Evolutionary conservation across 768 basidiomycete genomes (phyloP), one percentile per base, ranked within the genome.

Genomic region (Epithele typhae): DNA sequence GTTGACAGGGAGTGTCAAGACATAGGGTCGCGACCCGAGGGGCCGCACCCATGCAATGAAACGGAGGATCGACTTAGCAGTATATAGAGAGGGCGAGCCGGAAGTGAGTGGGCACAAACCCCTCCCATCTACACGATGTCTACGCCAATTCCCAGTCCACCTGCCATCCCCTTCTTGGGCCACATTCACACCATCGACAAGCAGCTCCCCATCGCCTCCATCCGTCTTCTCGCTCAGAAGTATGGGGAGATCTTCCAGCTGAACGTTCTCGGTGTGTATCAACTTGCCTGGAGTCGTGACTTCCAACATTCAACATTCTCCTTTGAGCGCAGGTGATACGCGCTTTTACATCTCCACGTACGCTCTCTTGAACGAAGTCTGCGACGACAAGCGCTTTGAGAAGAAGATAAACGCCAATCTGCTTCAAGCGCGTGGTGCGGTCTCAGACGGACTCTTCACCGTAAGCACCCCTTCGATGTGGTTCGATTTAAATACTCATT

Each of bases 221-320:
- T 67, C 43, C 42, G 49, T 10, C 62, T 68, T 17, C 63, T 70
- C 22, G 64, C 67, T 25, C 53, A 65, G 42, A 63, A 68, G 51
- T 73, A 72, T 48, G 73, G 73, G 25, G 68, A 69, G 45, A 71
- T 75, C 23, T 72, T 63, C 52, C 57, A 65, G 48, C 60, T 75
- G 32, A 55, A 62, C 27, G 45, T 72, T 25, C 49, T 67, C 17
- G 66, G 71, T 69, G 25, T 22, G 62, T 10, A 1, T 11, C 14
- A 7, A 7, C 27, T 7, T 30, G 27, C 27, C 7, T 30, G 7
- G 27, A 30, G n/a, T n/a, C n/a, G n/a, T n/a, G n/a, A n/a, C n/a
- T n/a, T n/a, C n/a, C n/a, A 7, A 30, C 14, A 30, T 30, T 7
- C 27, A 7, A 30, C 7, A 7, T 30, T 30, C 27, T 30, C 27